Evolutionary conservation across 2,329 filamentous ascomycete genomes (phyloP).

Genomic region (Scolecobasidium constrictum): DNA sequence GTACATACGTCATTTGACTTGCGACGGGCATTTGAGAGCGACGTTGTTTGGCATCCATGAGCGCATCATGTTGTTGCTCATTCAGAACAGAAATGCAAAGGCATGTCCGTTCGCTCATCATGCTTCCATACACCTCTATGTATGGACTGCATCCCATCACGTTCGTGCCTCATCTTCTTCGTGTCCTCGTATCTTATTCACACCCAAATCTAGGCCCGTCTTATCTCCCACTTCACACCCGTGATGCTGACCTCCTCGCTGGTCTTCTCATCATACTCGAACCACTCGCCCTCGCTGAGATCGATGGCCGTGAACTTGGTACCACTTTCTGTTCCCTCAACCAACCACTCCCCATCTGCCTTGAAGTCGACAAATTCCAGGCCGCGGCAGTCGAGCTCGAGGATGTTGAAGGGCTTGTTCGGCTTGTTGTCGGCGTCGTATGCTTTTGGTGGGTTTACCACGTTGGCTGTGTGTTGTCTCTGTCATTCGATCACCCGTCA

Average conservation of each 20-base stretch:
- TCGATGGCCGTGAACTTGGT: conserved; percentile 79
- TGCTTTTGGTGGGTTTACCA: conserved; percentile 60
- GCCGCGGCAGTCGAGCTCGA: conserved; percentile 89
- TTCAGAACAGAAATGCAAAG: no score
- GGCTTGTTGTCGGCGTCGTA: conserved; percentile 61
- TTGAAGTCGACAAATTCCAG: conserved; percentile 88
- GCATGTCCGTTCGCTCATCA: no score
- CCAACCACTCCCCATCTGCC: conserved; percentile 86
- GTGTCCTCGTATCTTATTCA: no score
- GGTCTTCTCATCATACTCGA: conserved; percentile 92
- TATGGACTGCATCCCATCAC: no score
- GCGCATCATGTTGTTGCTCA: no score
- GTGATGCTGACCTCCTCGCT: conserved; percentile 88
- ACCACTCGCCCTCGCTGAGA: conserved; percentile 87
- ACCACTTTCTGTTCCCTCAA: conserved; percentile 65
- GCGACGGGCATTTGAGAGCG: no score
- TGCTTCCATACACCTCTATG: no score
- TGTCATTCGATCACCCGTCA: conserved; percentile 22
- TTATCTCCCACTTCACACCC: conserved; percentile 78
- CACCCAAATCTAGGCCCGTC: conserved; percentile 56
- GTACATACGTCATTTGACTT: no score
- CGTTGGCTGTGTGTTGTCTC: conserved; percentile 77
- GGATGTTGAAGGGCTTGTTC: conserved; percentile 65
- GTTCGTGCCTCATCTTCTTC: no score
- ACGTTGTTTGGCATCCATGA: no score